These are phyloP conservation scores for Xylaria grammica DNA, from an alignment of 495 filamentous ascomycete genomes.

Conservation along the genomic window DNA sequence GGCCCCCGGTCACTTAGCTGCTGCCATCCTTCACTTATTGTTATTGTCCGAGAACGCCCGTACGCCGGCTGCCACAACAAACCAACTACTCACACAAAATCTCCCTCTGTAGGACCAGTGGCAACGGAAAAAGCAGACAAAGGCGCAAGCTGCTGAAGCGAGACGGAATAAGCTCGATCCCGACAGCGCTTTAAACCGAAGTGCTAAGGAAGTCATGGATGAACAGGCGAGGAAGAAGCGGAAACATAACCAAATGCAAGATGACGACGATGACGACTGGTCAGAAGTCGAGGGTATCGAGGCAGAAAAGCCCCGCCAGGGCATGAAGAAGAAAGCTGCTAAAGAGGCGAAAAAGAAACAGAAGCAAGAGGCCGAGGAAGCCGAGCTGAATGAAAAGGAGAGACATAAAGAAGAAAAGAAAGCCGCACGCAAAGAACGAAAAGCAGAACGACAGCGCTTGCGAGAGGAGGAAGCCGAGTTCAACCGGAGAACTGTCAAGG, in stretches of 20 bases:
- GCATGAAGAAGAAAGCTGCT: conserved; percentile 49
- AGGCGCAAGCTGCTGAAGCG: conserved; percentile 77
- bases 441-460: conserved; percentile 37
- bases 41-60: neutral
- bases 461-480: conserved; percentile 49
- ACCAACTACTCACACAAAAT: conserved; percentile 25
- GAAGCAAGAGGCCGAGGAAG: conserved; percentile 33
- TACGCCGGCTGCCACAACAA: neutral
- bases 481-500: conserved; percentile 40
- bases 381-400: conserved; percentile 31
- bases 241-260: conserved; percentile 45
- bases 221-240: conserved; percentile 77
- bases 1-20: neutral
- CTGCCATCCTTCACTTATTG: neutral
- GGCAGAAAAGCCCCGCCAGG: conserved; percentile 59
- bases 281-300: conserved; percentile 51
- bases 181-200: conserved; percentile 70
- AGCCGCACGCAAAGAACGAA: conserved; percentile 36
- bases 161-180: conserved; percentile 85
- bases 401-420: conserved; percentile 45
- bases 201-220: conserved; percentile 83
- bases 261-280: conserved; percentile 44
- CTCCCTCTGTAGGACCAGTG: conserved; percentile 72
- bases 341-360: conserved; percentile 52
- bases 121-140: conserved; percentile 86